Evolutionary conservation across 2,329 filamentous ascomycete genomes (phyloP).

Genomic region (Cercospora nicotianae): DNA sequence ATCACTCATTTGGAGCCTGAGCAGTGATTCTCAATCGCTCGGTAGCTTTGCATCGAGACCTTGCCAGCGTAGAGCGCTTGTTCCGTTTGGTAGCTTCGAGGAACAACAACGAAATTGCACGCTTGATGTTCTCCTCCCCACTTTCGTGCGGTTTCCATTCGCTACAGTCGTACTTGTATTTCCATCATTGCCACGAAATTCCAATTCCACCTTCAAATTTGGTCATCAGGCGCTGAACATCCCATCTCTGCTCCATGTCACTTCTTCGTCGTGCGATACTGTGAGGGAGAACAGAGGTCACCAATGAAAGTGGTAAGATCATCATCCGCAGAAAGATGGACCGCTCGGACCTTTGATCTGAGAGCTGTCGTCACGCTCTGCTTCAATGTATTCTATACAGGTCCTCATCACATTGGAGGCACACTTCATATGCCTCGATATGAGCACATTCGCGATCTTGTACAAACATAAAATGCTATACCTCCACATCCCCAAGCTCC

Average conservation of each 20-base stretch:
- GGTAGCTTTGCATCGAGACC: not conserved
- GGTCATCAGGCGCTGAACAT: too few species aligned
- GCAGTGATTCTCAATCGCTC: not conserved
- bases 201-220: too few species aligned
- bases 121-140: too few species aligned
- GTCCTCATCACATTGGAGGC: not conserved
- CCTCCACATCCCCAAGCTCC: constrained; percentile 13
- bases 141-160: too few species aligned
- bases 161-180: too few species aligned
- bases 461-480: not conserved
- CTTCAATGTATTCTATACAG: not conserved
- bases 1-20: not conserved
- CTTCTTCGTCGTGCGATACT: not conserved
- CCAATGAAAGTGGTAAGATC: not conserved
- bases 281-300: not conserved
- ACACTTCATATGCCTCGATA: not conserved
- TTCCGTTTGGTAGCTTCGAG: too few species aligned
- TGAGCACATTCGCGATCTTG: not conserved
- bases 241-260: not conserved
- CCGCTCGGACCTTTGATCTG: not conserved
- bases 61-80: too few species aligned
- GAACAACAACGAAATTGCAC: too few species aligned
- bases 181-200: too few species aligned
- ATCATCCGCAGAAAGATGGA: not conserved
- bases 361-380: not conserved